phyloP scores from a whole-genome alignment of 352 stramenopile genomes.

The Phytophthora cajani region DNA sequence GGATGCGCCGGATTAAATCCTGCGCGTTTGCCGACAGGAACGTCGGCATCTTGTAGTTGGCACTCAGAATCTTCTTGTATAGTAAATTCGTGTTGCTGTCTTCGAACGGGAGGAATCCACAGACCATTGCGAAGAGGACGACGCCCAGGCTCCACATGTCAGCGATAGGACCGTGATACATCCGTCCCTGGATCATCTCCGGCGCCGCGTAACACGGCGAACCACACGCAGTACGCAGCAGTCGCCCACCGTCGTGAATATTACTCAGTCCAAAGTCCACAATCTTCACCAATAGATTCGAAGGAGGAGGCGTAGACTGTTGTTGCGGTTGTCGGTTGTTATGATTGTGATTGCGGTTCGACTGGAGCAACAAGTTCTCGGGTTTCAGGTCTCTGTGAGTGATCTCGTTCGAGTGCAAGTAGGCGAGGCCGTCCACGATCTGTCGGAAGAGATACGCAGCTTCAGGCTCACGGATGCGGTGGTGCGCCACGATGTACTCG shows the following conservation, averaged over 20 bases:
- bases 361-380: conserved; percentile 92
- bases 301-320: conserved; percentile 11
- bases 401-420: conserved; percentile 91
- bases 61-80: conserved; percentile 94
- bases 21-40: conserved; percentile 78
- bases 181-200: conserved; percentile 92
- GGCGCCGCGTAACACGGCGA: conserved; percentile 93
- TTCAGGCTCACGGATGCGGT: conserved; percentile 79
- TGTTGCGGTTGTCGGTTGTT: conserved; percentile 23
- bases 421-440: conserved; percentile 91
- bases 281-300: conserved; percentile 72
- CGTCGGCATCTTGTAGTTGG: conserved; percentile 84
- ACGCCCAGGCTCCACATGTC: conserved; percentile 94
- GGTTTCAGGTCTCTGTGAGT: conserved; percentile 93
- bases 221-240: conserved; percentile 92
- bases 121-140: conserved; percentile 94
- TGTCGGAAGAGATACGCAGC: conserved; percentile 85
- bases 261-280: conserved; percentile 95
- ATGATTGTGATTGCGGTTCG: conserved; percentile 25
- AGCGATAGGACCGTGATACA: conserved; percentile 83
- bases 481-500: conserved; percentile 93
- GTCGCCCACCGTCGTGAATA: conserved; percentile 74
- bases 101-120: conserved; percentile 92
- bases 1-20: conserved; percentile 84
- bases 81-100: conserved; percentile 91